Evolutionary conservation across 768 basidiomycete genomes (phyloP).

Genomic region (Tricholoma bakamatsutake): DNA sequence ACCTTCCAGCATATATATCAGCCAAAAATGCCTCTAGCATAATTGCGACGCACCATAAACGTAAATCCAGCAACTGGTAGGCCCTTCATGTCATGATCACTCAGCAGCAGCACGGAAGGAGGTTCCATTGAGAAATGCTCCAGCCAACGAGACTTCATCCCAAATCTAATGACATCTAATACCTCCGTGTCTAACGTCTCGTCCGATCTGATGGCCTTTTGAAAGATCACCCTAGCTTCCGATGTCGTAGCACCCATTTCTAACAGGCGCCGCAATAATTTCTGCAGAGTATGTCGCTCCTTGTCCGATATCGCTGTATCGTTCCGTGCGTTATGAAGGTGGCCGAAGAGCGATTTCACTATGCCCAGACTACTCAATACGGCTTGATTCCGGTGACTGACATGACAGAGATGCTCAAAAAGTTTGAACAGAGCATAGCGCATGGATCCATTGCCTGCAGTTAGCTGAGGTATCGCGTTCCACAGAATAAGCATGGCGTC

Average conservation of each 20-base stretch:
- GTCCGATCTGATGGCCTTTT: slow-evolving; percentile 43
- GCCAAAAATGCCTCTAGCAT: background rate
- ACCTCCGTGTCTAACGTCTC: slow-evolving; percentile 56
- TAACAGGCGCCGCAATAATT: slow-evolving; percentile 59
- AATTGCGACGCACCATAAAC: slow-evolving; percentile 48
- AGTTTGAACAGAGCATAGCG: slow-evolving; percentile 54
- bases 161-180: slow-evolving; percentile 62
- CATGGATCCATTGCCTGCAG: slow-evolving; percentile 30
- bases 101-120: slow-evolving; percentile 42
- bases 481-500: slow-evolving; percentile 59
- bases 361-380: slow-evolving; percentile 57
- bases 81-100: slow-evolving; percentile 42
- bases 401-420: slow-evolving; percentile 53
- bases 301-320: slow-evolving; percentile 27
- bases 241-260: slow-evolving; percentile 69
- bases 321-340: slow-evolving; percentile 30
- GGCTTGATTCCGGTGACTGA: slow-evolving; percentile 66
- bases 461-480: slow-evolving; percentile 35
- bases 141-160: slow-evolving; percentile 74
- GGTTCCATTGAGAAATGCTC: slow-evolving; percentile 70
- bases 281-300: slow-evolving; percentile 53
- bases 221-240: slow-evolving; percentile 62
- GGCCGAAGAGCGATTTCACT: slow-evolving; percentile 44
- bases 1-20: slow-evolving; percentile 25
- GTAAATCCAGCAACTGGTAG: slow-evolving; percentile 63